Base-by-base conservation (phyloP, 495 filamentous ascomycete species). In the Chaetomium cochliodes region DNA sequence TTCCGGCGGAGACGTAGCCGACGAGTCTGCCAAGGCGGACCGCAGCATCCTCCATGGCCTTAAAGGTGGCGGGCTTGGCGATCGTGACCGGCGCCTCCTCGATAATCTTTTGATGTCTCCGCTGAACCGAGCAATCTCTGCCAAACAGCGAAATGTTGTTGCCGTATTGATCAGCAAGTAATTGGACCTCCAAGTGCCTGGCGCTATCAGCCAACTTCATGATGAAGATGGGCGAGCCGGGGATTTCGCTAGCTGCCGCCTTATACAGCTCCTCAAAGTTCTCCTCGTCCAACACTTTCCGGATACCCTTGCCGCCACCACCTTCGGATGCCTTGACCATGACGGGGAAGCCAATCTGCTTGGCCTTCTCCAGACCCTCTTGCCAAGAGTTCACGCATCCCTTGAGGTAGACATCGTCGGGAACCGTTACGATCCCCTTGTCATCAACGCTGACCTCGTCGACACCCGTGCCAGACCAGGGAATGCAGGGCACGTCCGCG, bases 241-340 rank as follows among this genome's bases (percentile, higher is more conserved):
- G 94, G 69, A 99, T 97, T 82, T 99, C 94, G 77, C 88, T 94
- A 2, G 93, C 92, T 33, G 96, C 94, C 33, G 94, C 96, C 70
- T 93, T 92, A 82, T 98, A 99, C 52, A 97, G 80, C 66, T 80
- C 78, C 66, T 85, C 80, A 73, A 99, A 99, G 49, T 89, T 85
- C 59, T 93, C 90, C 73, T 97, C 92, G 30, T 77, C 83, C 58
- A 96, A 86, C 63, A 93, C 96, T 80, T 97, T 98, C 70, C 94
- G 90, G 74, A 99, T 99, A 86, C 94, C 94, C 84, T 99, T 99
- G 74, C 94, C 94, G 80, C 94, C 94, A 80, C 94, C 94, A 81
- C 94, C 94, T 82, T 99, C 94, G n/a, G 94, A 98, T 22, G 94
- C 94, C 81, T 99, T 99, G 72, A 99, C 89, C 94, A 99, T 99